These are phyloP conservation scores for Epichloe gansuensis DNA, from an alignment of 2,329 filamentous ascomycete genomes.

Conservation along the genomic window DNA sequence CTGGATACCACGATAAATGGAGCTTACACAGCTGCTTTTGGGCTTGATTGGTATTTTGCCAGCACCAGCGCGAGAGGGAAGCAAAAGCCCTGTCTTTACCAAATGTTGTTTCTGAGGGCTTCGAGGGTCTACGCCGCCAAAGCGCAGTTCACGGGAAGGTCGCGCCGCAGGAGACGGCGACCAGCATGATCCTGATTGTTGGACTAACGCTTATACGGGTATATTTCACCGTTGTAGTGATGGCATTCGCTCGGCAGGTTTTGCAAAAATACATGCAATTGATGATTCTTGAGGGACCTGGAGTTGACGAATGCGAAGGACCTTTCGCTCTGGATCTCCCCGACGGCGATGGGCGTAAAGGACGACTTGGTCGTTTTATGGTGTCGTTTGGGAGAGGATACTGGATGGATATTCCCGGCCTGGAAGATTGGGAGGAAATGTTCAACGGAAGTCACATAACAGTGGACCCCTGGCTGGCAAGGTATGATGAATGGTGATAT, in stretches of 20 bases:
- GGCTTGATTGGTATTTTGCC: slow-evolving; percentile 73
- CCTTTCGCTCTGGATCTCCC: slow-evolving; percentile 58
- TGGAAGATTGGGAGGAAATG: slow-evolving; percentile 56
- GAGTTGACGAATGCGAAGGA: slow-evolving; percentile 40
- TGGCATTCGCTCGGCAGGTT: slow-evolving; percentile 69
- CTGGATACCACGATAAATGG: slow-evolving; percentile 74
- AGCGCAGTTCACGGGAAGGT: slow-evolving; percentile 22
- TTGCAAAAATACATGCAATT: slow-evolving; percentile 50
- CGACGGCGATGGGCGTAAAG: slow-evolving; percentile 70
- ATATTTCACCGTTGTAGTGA: slow-evolving; percentile 75
- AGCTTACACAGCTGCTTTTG: slow-evolving; percentile 71
- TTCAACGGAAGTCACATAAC: slow-evolving; percentile 42
- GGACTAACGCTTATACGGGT: slow-evolving; percentile 62
- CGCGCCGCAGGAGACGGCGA: slow-evolving; percentile 47
- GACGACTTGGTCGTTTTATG: slow-evolving; percentile 68
- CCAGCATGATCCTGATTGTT: slow-evolving; percentile 67
- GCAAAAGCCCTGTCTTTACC: slow-evolving; percentile 12
- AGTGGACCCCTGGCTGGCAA: slow-evolving; percentile 21
- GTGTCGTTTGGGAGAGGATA: slow-evolving; percentile 61
- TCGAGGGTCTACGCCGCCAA: slow-evolving; percentile 22
- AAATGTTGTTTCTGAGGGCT: slow-evolving; percentile 19
- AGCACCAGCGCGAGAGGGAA: slow-evolving; percentile 33
- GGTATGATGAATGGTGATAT: slow-evolving; percentile 13
- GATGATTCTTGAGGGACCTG: slow-evolving; percentile 35
- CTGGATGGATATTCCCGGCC: slow-evolving; percentile 62